phyloP scores from a whole-genome alignment of 139 green algal genomes.

The Tetraselmis striata region DNA sequence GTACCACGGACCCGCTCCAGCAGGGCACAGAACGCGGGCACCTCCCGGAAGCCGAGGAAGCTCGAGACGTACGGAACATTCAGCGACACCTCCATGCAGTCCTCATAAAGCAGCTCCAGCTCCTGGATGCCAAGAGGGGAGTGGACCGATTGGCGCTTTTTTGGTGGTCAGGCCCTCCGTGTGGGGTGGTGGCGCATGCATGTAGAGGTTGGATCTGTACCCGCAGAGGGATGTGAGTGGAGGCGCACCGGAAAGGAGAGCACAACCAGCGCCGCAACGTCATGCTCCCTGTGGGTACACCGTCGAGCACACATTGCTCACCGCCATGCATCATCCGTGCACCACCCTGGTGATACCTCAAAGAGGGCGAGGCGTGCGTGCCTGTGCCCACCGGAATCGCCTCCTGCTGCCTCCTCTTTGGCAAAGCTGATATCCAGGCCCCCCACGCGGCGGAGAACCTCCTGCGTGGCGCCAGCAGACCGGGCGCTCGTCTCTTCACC shows the following conservation, averaged over 20 bases:
- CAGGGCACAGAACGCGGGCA: slow-evolving; percentile 9
- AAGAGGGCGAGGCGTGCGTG: too few relatives aligned
- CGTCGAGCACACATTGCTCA: too few relatives aligned
- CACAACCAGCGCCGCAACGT: slow-evolving; percentile 29
- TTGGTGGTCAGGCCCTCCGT: too few relatives aligned
- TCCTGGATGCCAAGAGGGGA: slow-evolving; percentile 18
- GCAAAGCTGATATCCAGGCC: background rate
- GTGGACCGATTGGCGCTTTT: too few relatives aligned
- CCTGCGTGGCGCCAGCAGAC: too few relatives aligned
- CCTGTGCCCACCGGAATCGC: background rate
- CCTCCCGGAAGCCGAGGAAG: slow-evolving; percentile 35
- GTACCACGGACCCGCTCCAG: slow-evolving; percentile 4
- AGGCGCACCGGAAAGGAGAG: slow-evolving; percentile 23
- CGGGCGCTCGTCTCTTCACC: too few relatives aligned
- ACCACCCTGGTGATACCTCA: too few relatives aligned
- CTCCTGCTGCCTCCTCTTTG: background rate
- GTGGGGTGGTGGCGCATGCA: too few relatives aligned
- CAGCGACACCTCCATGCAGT: slow-evolving; percentile 33
- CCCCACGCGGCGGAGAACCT: background rate
- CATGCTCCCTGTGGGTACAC: slow-evolving; percentile 13
- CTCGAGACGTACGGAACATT: slow-evolving; percentile 37
- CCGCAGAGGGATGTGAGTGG: too few relatives aligned
- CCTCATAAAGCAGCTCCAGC: slow-evolving; percentile 39
- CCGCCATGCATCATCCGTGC: too few relatives aligned
- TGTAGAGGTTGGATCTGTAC: too few relatives aligned